phyloP scores from a whole-genome alignment of 75 land plant genomes.

The Pinus tabuliformis region DNA sequence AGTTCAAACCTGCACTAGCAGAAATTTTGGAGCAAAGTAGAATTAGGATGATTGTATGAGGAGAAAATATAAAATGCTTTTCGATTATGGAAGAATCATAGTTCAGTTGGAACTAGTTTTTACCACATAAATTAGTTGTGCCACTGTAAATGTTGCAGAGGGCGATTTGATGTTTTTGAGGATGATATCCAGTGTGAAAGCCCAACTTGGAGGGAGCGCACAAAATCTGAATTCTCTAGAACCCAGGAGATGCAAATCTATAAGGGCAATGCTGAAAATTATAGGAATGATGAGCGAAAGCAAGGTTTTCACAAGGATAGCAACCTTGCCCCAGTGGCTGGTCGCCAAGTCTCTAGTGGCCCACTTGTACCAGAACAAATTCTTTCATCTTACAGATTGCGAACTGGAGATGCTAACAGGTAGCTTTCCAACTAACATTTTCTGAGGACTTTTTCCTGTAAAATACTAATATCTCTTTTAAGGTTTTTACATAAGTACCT shows the following conservation, averaged over 20 bases:
- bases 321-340: slow-evolving; percentile 11
- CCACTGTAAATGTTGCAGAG: slow-evolving; percentile 47
- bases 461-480: neutral
- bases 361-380: slow-evolving; percentile 55
- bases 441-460: neutral
- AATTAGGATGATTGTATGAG: neutral
- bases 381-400: slow-evolving; percentile 22
- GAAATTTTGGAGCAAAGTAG: neutral
- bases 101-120: neutral
- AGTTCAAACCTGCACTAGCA: neutral
- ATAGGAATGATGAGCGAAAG: slow-evolving; percentile 14
- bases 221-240: slow-evolving; percentile 13
- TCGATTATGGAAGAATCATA: neutral
- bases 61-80: neutral
- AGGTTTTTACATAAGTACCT: no score
- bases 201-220: slow-evolving; percentile 31
- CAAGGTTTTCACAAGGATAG: slow-evolving; percentile 24
- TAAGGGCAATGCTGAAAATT: slow-evolving; percentile 12
- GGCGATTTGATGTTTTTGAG: slow-evolving; percentile 79
- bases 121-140: no score
- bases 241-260: slow-evolving; percentile 9
- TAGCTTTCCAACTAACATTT: slow-evolving; percentile 5
- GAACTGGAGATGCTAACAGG: slow-evolving; percentile 38
- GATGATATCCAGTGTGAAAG: slow-evolving; percentile 55
- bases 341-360: slow-evolving; percentile 54